Evolutionary conservation across 495 filamentous ascomycete species (phyloP).

Genomic region (Podospora australis): DNA sequence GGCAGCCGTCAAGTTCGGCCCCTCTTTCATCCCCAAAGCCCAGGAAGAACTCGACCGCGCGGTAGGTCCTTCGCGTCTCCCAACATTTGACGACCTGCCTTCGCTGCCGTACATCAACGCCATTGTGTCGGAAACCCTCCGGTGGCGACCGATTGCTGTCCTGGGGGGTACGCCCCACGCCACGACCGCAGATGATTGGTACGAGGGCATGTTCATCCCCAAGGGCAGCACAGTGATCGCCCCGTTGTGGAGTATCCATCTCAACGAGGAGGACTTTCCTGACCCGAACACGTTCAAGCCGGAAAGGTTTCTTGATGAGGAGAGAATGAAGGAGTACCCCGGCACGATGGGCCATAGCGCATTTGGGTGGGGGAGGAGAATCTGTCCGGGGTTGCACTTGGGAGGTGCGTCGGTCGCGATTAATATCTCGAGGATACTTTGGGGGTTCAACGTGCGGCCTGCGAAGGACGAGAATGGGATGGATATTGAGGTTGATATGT

Average conservation of each 20-base stretch:
- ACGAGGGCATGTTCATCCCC: conserved; percentile 47
- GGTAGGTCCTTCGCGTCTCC: conserved; percentile 44
- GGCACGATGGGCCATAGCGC: conserved; percentile 49
- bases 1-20: conserved; percentile 47
- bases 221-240: conserved; percentile 49
- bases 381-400: conserved; percentile 50
- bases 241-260: conserved; percentile 46
- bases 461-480: conserved; percentile 38
- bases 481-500: conserved; percentile 45
- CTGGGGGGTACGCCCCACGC: conserved; percentile 54
- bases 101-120: conserved; percentile 41
- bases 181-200: conserved; percentile 49
- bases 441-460: conserved; percentile 45
- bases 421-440: conserved; percentile 48
- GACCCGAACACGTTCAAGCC: conserved; percentile 46
- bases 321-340: conserved; percentile 37
- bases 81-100: conserved; percentile 41
- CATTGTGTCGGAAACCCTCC: conserved; percentile 45
- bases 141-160: conserved; percentile 46
- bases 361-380: conserved; percentile 52
- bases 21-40: conserved; percentile 37
- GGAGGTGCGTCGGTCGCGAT: conserved; percentile 44
- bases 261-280: conserved; percentile 53
- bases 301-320: conserved; percentile 32
- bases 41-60: conserved; percentile 52